Base-by-base conservation (phyloP, 768 basidiomycete species). In the Pholiota molesta region DNA sequence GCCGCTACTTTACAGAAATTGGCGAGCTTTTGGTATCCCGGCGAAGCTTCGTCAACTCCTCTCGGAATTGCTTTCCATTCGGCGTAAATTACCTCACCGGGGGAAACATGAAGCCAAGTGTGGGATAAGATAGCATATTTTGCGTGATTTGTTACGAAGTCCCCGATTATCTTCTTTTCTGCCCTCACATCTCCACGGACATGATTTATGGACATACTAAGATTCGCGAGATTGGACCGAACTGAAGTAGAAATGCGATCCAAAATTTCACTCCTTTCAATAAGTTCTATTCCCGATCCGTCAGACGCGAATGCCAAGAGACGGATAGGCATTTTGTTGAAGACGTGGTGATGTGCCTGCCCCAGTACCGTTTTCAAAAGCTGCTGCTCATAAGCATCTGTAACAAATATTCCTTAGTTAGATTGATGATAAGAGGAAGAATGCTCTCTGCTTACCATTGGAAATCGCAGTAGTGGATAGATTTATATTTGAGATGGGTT, bases 91-190 rank as follows among this genome's bases (percentile, higher is more conserved):
- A 57, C 45, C 19, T 57, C 56, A 2, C 56, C 56, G 3, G 56
- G 42, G n/a, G 42, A 9, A 23, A 5, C 26, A 3, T 37, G 42
- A 14, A 57, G 26, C 56, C 56, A 57, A 5, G 56, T 57, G 17
- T 57, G 56, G 6, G 56, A 57, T 37, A 57, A 21, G 6, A 57
- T 57, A n/a, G 56, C 56, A 13, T 31, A 57, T 17, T 49, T 17
- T 14, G 35, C 17, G 16, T 57, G 31, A 5, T 35, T 19, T 33
- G 28, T 2, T 17, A 29, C 19, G 13, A 57, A 19, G 3, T 49
- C 7, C 5, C 29, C 14, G 6, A 31, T 17, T 16, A 14, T 11
- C 3, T 35, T 28, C 9, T 49, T 21, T 40, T 19, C 42, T 23
- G 5, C 17, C 9, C 44, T 40, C n/a, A 35, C 13, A 40, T 44